phyloP scores from a whole-genome alignment of 1,284 basidiomycete species.

The Laetiporus sulphureus region DNA sequence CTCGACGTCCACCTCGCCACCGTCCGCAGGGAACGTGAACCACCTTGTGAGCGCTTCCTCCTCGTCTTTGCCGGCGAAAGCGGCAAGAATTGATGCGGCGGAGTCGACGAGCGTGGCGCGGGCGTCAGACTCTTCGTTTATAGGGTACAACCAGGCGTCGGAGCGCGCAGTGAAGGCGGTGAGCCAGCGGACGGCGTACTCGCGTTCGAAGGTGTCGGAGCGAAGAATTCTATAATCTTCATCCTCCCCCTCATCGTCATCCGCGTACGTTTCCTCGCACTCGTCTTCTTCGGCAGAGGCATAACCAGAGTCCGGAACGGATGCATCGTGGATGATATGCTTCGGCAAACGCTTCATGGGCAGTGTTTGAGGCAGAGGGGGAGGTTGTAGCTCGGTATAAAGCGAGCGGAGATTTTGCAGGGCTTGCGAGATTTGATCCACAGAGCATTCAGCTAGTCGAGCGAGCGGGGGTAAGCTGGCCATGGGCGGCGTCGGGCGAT shows the following conservation, averaged over 20 bases:
- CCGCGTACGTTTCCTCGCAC: slow-evolving; percentile 26
- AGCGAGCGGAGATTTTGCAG: slow-evolving; percentile 35
- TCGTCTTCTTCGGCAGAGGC: slow-evolving; percentile 55
- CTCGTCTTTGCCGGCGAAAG: slow-evolving; percentile 37
- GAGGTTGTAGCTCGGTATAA: slow-evolving; percentile 27
- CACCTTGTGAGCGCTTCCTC: slow-evolving; percentile 42
- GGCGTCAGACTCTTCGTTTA: slow-evolving; percentile 29
- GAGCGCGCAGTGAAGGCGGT: slow-evolving; percentile 58
- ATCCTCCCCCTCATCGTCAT: slow-evolving; percentile 30
- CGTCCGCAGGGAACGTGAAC: slow-evolving; percentile 41
- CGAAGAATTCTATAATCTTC: no score
- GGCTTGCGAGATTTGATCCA: slow-evolving; percentile 28
- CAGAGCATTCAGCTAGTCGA: slow-evolving; percentile 29
- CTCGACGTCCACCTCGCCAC: slow-evolving; percentile 39
- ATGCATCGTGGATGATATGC: slow-evolving; percentile 31
- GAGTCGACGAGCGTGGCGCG: slow-evolving; percentile 39
- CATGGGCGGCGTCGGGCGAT: slow-evolving; percentile 29
- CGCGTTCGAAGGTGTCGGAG: slow-evolving; percentile 44
- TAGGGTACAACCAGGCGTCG: slow-evolving; percentile 39
- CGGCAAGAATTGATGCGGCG: slow-evolving; percentile 52
- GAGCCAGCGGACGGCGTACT: slow-evolving; percentile 50
- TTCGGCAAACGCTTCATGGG: slow-evolving; percentile 14
- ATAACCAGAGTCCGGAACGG: slow-evolving; percentile 54
- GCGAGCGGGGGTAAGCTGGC: slow-evolving; percentile 41
- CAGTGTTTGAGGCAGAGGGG: slow-evolving; percentile 4